phyloP scores from a whole-genome alignment of 2,329 filamentous ascomycete genomes.

The Thelonectria discophora region DNA sequence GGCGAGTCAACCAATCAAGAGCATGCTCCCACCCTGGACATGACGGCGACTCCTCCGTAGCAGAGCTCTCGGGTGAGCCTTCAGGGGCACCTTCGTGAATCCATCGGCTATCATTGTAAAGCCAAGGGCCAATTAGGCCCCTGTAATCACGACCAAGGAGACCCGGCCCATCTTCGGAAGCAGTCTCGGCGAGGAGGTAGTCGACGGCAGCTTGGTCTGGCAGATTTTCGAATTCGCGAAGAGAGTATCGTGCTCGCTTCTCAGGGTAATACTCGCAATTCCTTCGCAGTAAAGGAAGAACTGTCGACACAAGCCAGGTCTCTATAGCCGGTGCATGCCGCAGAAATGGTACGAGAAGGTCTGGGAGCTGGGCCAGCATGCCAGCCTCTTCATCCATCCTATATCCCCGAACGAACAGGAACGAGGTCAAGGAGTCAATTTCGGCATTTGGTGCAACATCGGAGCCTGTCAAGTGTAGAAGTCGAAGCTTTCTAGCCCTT shows the following conservation, averaged over 20 bases:
- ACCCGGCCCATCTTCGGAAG: conserved; percentile 48
- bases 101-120: conserved; percentile 71
- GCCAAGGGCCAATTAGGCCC: conserved; percentile 76
- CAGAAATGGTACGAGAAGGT: conserved; percentile 75
- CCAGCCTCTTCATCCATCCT: conserved; percentile 77
- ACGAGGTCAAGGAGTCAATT: conserved; percentile 66
- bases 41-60: conserved; percentile 44
- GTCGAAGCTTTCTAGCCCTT: conserved; percentile 68
- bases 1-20: conserved; percentile 71
- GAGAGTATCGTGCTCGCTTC: conserved; percentile 56
- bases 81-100: conserved; percentile 36
- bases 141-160: conserved; percentile 71
- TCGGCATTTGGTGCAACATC: conserved; percentile 57
- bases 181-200: conserved; percentile 68
- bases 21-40: conserved; percentile 74
- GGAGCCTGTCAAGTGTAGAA: conserved; percentile 65
- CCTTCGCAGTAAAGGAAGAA: conserved; percentile 74
- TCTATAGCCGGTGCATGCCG: conserved; percentile 67
- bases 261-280: conserved; percentile 75
- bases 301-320: conserved; percentile 73
- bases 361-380: conserved; percentile 72
- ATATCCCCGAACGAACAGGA: conserved; percentile 73
- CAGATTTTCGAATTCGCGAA: conserved; percentile 71
- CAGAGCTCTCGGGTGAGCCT: conserved; percentile 35
- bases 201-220: conserved; percentile 67